Conservation (phyloP, 2,329 filamentous ascomycete genomes). For the Ilyonectria destructans region DNA sequence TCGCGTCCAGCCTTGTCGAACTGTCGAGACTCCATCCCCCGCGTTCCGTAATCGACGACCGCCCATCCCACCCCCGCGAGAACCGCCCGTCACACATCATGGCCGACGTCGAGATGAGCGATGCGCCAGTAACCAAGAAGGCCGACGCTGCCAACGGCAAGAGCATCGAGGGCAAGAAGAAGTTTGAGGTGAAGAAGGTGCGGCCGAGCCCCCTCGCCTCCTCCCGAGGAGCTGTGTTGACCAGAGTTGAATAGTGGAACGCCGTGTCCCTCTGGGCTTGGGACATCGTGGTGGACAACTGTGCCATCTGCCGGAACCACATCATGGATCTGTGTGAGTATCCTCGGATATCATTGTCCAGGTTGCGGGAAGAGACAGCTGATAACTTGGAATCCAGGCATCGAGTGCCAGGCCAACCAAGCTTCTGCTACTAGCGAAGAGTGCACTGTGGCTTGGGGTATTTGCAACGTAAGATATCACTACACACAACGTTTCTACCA, state of each 20-base stretch:
- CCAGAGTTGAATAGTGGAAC: conserved; percentile 81
- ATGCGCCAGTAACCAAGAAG: conserved; percentile 79
- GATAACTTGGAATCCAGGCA: conserved; percentile 70
- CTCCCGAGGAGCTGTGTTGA: conserved; percentile 27
- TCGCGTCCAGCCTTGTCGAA: neutral
- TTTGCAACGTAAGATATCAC: conserved; percentile 87
- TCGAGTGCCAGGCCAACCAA: conserved; percentile 99
- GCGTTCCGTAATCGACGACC: conserved; percentile 8
- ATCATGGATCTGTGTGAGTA: conserved; percentile 98
- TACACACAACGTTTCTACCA: neutral
- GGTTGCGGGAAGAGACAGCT: conserved; percentile 26
- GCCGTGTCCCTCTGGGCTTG: conserved; percentile 98
- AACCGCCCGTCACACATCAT: conserved; percentile 64
- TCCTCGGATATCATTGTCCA: neutral
- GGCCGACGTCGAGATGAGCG: conserved; percentile 98
- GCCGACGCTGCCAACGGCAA: conserved; percentile 65
- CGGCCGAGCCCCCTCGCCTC: conserved; percentile 30
- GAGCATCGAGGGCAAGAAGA: conserved; percentile 83
- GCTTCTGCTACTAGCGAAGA: conserved; percentile 97
- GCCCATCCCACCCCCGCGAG: conserved; percentile 18
- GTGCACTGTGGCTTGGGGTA: conserved; percentile 98
- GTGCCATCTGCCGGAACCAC: conserved; percentile 98
- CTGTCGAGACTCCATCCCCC: neutral
- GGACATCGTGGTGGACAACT: conserved; percentile 99
- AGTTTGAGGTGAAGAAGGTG: conserved; percentile 99